A percentile compares a stretch with the other conserved stretches of the same genome.
Conservation (phyloP, 139 green algal genomes). For the Raphidocelis subcapitata region DNA sequence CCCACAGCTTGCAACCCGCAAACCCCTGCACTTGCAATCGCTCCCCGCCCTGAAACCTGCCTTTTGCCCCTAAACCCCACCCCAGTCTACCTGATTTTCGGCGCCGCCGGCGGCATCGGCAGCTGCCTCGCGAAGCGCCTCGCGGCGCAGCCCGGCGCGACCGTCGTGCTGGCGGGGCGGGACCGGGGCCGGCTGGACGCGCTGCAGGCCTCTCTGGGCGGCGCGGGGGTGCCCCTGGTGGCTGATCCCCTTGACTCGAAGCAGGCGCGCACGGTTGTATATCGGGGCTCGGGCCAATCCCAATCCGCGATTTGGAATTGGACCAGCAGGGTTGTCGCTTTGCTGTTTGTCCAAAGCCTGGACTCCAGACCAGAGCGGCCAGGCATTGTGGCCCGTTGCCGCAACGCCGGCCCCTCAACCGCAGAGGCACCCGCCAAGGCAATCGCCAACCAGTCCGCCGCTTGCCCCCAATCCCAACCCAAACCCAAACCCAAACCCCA, state of each 20-base stretch:
- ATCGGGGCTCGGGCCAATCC: neutral
- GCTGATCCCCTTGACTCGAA: slow-evolving; percentile 56
- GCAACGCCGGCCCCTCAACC: too few relatives aligned
- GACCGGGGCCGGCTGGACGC: slow-evolving; percentile 47
- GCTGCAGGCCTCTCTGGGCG: slow-evolving; percentile 30
- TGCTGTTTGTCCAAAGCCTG: neutral
- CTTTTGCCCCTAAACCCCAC: too few relatives aligned
- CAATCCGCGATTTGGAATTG: neutral
- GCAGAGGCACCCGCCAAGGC: too few relatives aligned
- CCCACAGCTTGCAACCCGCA: too few relatives aligned
- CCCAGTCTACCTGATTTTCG: slow-evolving; percentile 81
- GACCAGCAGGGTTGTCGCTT: neutral
- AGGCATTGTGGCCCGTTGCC: too few relatives aligned
- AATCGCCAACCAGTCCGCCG: too few relatives aligned
- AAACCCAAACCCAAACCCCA: too few relatives aligned
- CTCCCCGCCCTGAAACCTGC: too few relatives aligned
- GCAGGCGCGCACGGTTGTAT: slow-evolving; percentile 46
- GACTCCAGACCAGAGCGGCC: too few relatives aligned
- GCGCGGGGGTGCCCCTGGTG: neutral
- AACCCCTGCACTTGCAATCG: too few relatives aligned
- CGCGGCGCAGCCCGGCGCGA: slow-evolving; percentile 38
- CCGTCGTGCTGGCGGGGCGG: slow-evolving; percentile 57
- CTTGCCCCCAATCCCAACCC: too few relatives aligned
- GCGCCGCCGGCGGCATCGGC: slow-evolving; percentile 74
- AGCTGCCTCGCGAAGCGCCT: slow-evolving; percentile 53